Evolutionary conservation across 2,329 filamentous ascomycete genomes (phyloP).

Genomic region (Fusarium sp.): DNA sequence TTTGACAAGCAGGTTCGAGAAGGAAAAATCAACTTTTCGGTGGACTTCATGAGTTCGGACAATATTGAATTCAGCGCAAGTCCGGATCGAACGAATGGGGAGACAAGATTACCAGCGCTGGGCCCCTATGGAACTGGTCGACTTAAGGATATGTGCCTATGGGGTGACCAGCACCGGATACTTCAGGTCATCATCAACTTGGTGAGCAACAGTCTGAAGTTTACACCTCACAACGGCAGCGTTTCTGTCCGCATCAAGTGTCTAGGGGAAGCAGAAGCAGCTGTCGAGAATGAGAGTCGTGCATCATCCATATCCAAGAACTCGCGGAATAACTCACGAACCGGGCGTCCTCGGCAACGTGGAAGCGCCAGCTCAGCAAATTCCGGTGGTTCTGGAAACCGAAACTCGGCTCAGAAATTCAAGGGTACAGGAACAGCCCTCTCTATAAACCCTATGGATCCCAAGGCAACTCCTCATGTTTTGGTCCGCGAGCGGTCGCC

Average conservation of each 20-base stretch:
- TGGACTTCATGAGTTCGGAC: conserved; percentile 71
- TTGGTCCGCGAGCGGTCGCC: conserved; percentile 67
- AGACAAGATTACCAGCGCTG: conserved; percentile 66
- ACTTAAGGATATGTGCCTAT: conserved; percentile 87
- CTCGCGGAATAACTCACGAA: conserved; percentile 60
- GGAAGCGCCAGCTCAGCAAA: conserved; percentile 64
- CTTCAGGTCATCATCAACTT: conserved; percentile 94
- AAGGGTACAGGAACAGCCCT: conserved; percentile 65
- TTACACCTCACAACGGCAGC: conserved; percentile 81
- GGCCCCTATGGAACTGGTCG: conserved; percentile 75
- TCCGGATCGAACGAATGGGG: conserved; percentile 51
- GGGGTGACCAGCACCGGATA: conserved; percentile 93
- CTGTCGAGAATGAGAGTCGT: conserved; percentile 61
- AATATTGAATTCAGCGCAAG: conserved; percentile 47
- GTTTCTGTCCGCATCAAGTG: conserved; percentile 84
- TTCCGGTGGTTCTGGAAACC: conserved; percentile 63
- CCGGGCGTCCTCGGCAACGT: conserved; percentile 60
- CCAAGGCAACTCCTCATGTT: conserved; percentile 63
- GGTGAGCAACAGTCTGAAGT: conserved; percentile 92
- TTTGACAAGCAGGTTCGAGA: conserved; percentile 92
- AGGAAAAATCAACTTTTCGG: conserved; percentile 78
- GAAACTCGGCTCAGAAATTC: conserved; percentile 39
- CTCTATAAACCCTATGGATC: conserved; percentile 73
- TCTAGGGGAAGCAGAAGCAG: conserved; percentile 68
- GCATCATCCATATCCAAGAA: conserved; percentile 66